Evolutionary conservation across 495 filamentous ascomycete species (phyloP), one percentile per base, ranked within the genome.

Genomic region (Penicillium canescens): DNA sequence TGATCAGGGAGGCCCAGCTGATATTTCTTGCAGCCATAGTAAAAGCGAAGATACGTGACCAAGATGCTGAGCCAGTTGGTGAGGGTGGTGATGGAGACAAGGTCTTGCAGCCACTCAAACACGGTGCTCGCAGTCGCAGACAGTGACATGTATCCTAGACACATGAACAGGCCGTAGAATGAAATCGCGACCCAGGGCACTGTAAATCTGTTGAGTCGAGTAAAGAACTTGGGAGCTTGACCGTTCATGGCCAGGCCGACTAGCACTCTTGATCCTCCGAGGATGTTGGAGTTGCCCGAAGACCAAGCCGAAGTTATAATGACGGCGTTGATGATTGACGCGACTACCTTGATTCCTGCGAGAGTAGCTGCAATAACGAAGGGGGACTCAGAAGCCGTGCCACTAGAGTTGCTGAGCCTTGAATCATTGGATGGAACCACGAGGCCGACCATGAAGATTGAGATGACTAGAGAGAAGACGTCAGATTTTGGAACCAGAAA

Each of bases 231-330:
- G 0, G 72, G 70, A 3, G 70, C 70, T 33, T 68, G 59, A 1
- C 65, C 67, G 18, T 66, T 55, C 7, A 72, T 49, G 11, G 76
- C 70, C 8, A 78, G 58, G 14, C 73, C 70, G 43, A 73, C 77
- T n/a, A 79, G 63, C 21, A 66, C 70, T 55, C 81, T 75, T 0
- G 84, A 86, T 13, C 86, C 89, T 41, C 43, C 44, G 1, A 65
- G 47, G 6, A 62, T 64, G 73, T 76, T 81, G 9, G 76, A 75
- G 58, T 83, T 84, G 11, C 76, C 82, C 10, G 79, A 76, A 5
- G 78, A 82, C 79, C 84, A 88, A 3, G 85, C 87, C n/a, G 82
- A 85, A 1, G 83, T 87, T 45, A 90, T 74, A 54, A 90, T 86
- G 6, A 86, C 74, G 4, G 84, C 87, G 54, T 90, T 90, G 61